Conservation (phyloP, 352 stramenopile species). For the Pythium grandisporangium region DNA sequence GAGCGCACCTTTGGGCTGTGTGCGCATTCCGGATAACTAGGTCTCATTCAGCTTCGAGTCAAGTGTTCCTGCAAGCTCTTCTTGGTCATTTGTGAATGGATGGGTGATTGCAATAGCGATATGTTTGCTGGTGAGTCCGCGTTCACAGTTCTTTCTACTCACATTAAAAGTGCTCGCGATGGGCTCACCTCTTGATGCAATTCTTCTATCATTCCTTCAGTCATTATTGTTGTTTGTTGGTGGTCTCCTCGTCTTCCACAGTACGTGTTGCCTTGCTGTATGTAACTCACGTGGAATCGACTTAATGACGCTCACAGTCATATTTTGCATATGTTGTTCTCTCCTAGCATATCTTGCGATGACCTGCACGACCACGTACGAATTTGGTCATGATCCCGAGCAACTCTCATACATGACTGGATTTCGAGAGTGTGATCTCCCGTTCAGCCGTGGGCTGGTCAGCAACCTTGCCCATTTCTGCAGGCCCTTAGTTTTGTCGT, state of each 20-base stretch:
- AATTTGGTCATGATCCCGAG: slow-evolving; percentile 39
- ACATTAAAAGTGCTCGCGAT: neutral
- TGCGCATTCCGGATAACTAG: slow-evolving; percentile 3
- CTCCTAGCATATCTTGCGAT: slow-evolving; percentile 34
- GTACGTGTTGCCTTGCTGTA: slow-evolving; percentile 6
- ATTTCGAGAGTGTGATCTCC: slow-evolving; percentile 58
- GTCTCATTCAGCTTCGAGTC: slow-evolving; percentile 7
- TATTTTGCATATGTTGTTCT: neutral
- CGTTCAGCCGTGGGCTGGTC: slow-evolving; percentile 37
- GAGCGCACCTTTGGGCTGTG: neutral
- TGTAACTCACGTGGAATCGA: neutral
- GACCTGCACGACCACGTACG: slow-evolving; percentile 61
- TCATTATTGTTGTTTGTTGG: slow-evolving; percentile 9
- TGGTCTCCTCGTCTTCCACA: slow-evolving; percentile 21
- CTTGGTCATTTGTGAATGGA: slow-evolving; percentile 16
- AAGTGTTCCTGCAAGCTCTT: too few species aligned
- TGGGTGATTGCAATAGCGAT: slow-evolving; percentile 9
- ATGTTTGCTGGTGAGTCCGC: slow-evolving; percentile 19
- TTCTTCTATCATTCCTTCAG: slow-evolving; percentile 3
- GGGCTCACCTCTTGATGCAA: neutral
- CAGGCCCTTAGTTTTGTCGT: slow-evolving; percentile 6
- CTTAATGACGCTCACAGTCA: neutral
- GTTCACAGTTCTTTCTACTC: slow-evolving; percentile 2
- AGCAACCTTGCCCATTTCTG: slow-evolving; percentile 37
- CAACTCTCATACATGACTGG: slow-evolving; percentile 54